Base-by-base conservation (phyloP, 495 filamentous ascomycete species). In the Aspergillus biplanus region DNA sequence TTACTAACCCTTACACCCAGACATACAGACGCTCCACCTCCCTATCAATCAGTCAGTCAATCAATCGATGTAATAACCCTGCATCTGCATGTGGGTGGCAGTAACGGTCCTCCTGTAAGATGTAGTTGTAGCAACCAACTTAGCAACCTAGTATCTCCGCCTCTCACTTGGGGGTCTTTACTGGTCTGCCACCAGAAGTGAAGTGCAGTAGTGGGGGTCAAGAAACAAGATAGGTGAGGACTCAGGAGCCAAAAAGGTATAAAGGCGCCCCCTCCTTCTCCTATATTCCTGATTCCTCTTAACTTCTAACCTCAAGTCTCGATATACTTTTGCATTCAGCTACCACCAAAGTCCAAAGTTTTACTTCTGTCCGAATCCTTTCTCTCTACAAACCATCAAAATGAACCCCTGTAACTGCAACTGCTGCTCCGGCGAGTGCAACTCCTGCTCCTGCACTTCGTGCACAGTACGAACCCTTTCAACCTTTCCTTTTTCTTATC, bases 341-440 rank as follows among this genome's bases (percentile, higher is more conserved):
- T 53, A 44, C 15, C 48, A 52, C 47, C 7, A 13, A 32, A 53
- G 16, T 18, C 55, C 42, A 61, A 44, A 13, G 9, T 47, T 48
- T 49, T 61, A 64, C 58, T 35, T 59, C 56, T 5, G 32, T 57
- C 32, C 44, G 46, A 48, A 58, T 58, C 37, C 59, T 49, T 60
- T 49, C 62, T 63, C 67, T 70, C 48, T 58, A 65, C 57, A 59
- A 62, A 53, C 58, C 47, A 64, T 67, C 70, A 78, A 56, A 58
- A 81, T 81, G 78, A 70, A 68, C 73, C 76, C 77, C 75, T 80
- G 77, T 74, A 53, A 68, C 58, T 81, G 78, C 75, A 77, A 72
- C 76, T 79, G 73, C 74, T 80, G 77, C 77, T 67, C 70, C 66
- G 72, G 76, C 68, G 63, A 74, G 60, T 80, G 78, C 76, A 73